These are phyloP conservation scores for Elymus sibiricus DNA, from an alignment of 176 grass and related monocot species.

Conservation along the genomic window DNA sequence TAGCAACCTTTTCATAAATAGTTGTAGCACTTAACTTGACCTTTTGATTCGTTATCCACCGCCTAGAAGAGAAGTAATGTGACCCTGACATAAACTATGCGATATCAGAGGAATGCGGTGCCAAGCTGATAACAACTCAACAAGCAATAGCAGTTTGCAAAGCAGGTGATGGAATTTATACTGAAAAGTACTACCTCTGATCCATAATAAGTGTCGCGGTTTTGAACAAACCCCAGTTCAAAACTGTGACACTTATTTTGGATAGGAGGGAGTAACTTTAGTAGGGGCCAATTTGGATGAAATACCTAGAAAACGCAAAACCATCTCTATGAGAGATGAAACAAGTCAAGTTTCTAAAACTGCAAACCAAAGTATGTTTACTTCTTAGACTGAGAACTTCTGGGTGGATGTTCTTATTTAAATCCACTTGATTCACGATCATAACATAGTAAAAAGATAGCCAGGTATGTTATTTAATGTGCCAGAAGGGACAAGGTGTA, in stretches of 20 bases:
- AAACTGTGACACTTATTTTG: no score
- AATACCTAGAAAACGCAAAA: not conserved
- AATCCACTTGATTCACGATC: not conserved
- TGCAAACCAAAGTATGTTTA: not conserved
- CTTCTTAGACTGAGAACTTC: not conserved
- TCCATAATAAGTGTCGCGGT: no score
- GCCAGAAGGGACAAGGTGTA: constrained; percentile 12
- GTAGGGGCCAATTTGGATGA: not conserved
- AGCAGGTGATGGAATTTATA: no score
- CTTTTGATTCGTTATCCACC: not conserved
- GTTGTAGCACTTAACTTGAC: constrained; percentile 4
- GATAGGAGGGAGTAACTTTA: not conserved
- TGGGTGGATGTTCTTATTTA: not conserved
- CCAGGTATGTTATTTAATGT: not conserved
- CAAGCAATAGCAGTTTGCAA: not conserved
- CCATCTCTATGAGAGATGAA: not conserved
- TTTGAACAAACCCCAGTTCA: no score
- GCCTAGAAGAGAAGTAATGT: not conserved
- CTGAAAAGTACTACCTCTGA: no score
- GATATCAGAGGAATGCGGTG: not conserved
- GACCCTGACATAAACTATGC: not conserved
- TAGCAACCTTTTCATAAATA: not conserved
- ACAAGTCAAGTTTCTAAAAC: constrained; percentile 11
- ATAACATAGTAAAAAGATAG: not conserved
- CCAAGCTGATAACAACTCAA: not conserved